Evolutionary conservation across 2,329 filamentous ascomycete genomes (phyloP), one percentile per base, ranked within the genome.

Genomic region (Gliomastix tumulicola): DNA sequence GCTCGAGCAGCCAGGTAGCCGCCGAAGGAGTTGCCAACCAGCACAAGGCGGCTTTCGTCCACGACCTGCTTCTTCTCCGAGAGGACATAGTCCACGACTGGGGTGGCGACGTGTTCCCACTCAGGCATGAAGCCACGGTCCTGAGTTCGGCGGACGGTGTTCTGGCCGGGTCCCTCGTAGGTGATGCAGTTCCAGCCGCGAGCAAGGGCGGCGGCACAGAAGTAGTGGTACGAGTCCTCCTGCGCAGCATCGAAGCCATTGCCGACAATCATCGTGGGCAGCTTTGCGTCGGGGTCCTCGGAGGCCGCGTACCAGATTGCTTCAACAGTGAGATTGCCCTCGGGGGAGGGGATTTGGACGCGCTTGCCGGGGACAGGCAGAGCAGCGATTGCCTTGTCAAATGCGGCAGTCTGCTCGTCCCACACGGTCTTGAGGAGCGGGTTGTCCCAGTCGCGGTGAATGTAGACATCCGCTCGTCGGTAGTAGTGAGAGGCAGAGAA

Each of bases 91-190:
- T 69, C 63, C 3, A 69, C 47, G 3, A 68, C 47, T 1, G 63
- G 62, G 0, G 52, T 57, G 7, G 63, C 51, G 3, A 61, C 63
- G 7, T 47, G 48, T 45, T 65, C 60, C 65, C 65, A 69, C 6
- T 68, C 55, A 1, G 52, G 48, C 35, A 66, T 68, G 46, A 69
- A 70, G 4, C 64, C 65, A 0, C 66, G 35, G 11, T 55, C 47
- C 35, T 69, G 63, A 1, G 60, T 37, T 2, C 66, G 58, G 8
- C 59, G 55, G 3, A 65, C 57, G 2, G 51, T 58, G 1, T 57
- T 54, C 43, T 70, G 66, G 0, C 66, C 66, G 0, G 66, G 66
- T 0, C 67, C 68, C 35, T 71, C 66, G 36, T 62, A 71, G 1
- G 59, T 61, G 7, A 68, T 53, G 32, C 55, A 52, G 34, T 68